Evolutionary conservation across 345 rosid genomes (phyloP).

Genomic region (Geranium brycei): DNA sequence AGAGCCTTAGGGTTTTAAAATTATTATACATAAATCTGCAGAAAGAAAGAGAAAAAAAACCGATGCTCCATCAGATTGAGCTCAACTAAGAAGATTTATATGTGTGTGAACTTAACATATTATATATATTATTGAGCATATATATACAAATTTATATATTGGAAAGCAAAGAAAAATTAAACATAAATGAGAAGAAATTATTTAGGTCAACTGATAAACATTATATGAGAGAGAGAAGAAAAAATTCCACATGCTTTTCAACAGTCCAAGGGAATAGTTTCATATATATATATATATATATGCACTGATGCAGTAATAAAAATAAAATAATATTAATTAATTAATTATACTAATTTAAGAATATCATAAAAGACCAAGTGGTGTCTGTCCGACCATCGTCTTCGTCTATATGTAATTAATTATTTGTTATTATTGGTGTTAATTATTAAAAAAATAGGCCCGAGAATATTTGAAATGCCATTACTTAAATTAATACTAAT

Average conservation of each 20-base stretch:
- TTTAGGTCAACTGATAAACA: too few species aligned
- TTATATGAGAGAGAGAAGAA: not conserved
- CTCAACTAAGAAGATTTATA: not conserved
- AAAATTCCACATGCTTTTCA: slow-evolving; percentile 12
- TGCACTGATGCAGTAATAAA: not conserved
- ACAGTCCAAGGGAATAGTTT: slow-evolving; percentile 6
- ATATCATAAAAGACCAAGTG: not conserved
- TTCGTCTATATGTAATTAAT: slow-evolving; percentile 7
- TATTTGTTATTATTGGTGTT: not conserved
- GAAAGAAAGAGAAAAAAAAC: not conserved
- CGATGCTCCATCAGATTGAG: not conserved
- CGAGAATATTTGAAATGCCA: slow-evolving; percentile 14
- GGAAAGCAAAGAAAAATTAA: too few species aligned
- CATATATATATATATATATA: too few species aligned
- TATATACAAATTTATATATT: too few species aligned
- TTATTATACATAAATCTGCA: not conserved
- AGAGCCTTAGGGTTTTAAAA: not conserved
- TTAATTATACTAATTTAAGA: not conserved
- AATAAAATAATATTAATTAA: not conserved
- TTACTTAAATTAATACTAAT: not conserved
- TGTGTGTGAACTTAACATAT: not conserved
- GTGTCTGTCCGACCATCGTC: slow-evolving; percentile 18
- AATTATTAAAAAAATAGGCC: not conserved
- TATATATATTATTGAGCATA: not conserved
- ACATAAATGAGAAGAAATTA: too few species aligned